Conservation (phyloP, 768 basidiomycete genomes). For the Heimioporus sp. region DNA sequence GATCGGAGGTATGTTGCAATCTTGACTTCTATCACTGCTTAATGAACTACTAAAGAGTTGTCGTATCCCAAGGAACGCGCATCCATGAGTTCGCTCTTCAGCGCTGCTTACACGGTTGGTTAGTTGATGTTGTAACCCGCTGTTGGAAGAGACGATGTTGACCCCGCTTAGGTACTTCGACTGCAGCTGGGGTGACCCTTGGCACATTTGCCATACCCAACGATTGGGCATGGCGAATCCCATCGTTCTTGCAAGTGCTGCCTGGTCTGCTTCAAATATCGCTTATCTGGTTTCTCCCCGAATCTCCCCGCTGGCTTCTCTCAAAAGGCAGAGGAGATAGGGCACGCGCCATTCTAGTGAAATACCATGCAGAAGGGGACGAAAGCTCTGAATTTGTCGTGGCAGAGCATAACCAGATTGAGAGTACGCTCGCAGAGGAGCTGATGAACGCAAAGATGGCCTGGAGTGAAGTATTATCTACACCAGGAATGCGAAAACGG, state of each 20-base stretch:
- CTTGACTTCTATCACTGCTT: neutral
- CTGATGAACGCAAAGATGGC: neutral
- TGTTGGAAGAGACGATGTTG: neutral
- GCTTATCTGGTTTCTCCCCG: conserved; percentile 35
- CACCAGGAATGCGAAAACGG: conserved; percentile 11
- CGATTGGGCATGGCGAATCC: conserved; percentile 6
- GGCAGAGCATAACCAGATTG: conserved; percentile 56
- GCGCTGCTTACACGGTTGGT: conserved; percentile 8
- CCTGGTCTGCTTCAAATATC: conserved; percentile 54
- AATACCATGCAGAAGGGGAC: conserved; percentile 63
- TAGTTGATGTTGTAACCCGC: neutral
- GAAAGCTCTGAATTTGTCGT: conserved; percentile 19
- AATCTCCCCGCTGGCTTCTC: conserved; percentile 15
- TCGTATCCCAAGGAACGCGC: neutral
- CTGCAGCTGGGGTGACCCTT: conserved; percentile 53
- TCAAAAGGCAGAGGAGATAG: conserved; percentile 52
- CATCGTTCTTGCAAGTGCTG: conserved; percentile 42
- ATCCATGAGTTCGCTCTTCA: conserved; percentile 14
- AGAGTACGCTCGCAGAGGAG: conserved; percentile 45
- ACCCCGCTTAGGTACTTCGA: conserved; percentile 8
- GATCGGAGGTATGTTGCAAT: neutral
- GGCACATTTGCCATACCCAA: conserved; percentile 59
- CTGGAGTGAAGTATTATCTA: neutral
- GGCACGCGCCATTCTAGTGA: conserved; percentile 46
- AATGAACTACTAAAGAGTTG: conserved; percentile 9